Evolutionary conservation across 495 filamentous ascomycete species (phyloP), one percentile per base, ranked within the genome.

Genomic region (Penicillium subrubescens): DNA sequence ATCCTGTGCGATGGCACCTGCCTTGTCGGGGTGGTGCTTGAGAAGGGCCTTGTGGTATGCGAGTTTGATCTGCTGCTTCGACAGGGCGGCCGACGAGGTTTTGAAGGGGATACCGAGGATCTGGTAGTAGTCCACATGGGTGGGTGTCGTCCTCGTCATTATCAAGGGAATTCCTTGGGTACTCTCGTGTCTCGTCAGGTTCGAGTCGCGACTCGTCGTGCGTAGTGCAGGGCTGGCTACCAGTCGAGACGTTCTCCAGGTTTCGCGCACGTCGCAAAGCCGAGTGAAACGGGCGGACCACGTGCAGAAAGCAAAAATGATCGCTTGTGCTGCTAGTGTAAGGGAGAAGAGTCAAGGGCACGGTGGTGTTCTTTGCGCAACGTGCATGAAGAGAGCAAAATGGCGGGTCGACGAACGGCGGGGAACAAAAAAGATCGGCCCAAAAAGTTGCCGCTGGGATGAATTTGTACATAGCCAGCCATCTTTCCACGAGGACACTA

Each of bases 21-120:
- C 71, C 72, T 96, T 96, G 80, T 97, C 93, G 0, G 93, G 93
- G 74, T 96, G 93, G 75, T 96, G 81, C 53, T 77, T 81, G 7
- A 97, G 83, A 11, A 97, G 83, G 1, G 93, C 89, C 66, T 86
- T 86, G 68, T 88, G 89, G 75, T 97, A 97, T 34, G 92, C 91
- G 60, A 79, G 76, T 73, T 94, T 94, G 54, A 96, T 75, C 35
- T 84, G 75, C 56, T 78, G 76, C 52, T 82, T 82, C 5, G 75
- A 72, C 33, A 76, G 69, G 8, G 46, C 29, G 4, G 67, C 41
- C 17, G 67, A 61, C 5, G 70, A 53, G 12, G 54, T 55, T 53
- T 68, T 62, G 66, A 75, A 79, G 2, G 82, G 79, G 51, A 89
- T 76, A 31, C 71, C 78, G 39, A 89, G 83, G 65, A 88, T 79